A percentile compares a stretch with the other conserved stretches of the same genome.
phyloP scores from a whole-genome alignment of 768 basidiomycete genomes.

The Hirschioporus abietinus region DNA sequence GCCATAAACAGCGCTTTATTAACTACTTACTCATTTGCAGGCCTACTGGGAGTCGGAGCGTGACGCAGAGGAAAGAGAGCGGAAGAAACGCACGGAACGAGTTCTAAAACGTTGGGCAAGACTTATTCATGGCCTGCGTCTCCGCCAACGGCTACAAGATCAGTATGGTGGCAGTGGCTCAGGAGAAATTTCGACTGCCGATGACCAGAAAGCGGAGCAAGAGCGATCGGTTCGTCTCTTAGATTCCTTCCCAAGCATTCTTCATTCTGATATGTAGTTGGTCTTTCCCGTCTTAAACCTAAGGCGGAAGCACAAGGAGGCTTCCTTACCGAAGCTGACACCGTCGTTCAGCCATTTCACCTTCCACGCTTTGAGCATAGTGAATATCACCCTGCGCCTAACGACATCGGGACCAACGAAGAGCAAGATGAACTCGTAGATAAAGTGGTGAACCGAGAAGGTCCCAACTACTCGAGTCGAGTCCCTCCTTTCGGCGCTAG shows the following conservation, averaged over 20 bases:
- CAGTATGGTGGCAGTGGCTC: constrained; percentile 49
- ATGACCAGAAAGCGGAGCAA: not conserved
- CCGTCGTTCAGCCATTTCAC: constrained; percentile 67
- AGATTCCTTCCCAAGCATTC: not conserved
- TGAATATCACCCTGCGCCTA: not conserved
- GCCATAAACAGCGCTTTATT: constrained; percentile 12
- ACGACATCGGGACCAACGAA: not conserved
- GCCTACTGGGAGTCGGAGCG: constrained; percentile 83
- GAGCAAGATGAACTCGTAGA: constrained; percentile 11
- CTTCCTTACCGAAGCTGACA: constrained; percentile 65
- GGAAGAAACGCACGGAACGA: constrained; percentile 68
- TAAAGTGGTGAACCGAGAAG: not conserved
- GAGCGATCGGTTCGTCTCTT: not conserved
- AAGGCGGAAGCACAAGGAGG: constrained; percentile 33
- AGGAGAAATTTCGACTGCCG: not conserved
- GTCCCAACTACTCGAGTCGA: not conserved
- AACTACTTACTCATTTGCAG: constrained; percentile 32
- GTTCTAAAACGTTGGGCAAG: constrained; percentile 85
- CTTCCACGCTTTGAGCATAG: constrained; percentile 53
- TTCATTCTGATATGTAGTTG: not conserved
- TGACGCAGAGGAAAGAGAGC: constrained; percentile 71
- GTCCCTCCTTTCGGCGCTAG: not conserved
- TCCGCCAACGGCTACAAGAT: constrained; percentile 74
- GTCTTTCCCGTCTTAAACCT: not conserved
- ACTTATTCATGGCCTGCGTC: constrained; percentile 82